Base-by-base conservation (phyloP, 768 basidiomycete genomes). In the Mycena rosella region DNA sequence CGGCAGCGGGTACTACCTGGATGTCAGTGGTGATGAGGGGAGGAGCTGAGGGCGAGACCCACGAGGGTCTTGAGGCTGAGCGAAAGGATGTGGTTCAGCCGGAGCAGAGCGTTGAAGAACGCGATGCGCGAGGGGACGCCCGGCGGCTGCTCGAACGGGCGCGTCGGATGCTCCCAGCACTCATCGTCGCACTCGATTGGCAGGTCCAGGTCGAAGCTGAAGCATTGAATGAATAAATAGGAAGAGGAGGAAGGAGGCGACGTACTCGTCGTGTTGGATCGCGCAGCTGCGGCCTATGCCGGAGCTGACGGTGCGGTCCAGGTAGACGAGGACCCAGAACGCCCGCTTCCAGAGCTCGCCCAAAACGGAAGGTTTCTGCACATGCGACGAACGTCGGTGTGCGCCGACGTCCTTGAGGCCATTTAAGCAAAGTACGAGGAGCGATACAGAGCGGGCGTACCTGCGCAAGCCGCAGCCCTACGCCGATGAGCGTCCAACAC, bases 271-370 rank as follows among this genome's bases (percentile, higher is more conserved):
- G 14, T 53, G 54, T 27, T 68, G 61, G 22, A 68, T 42, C n/a
- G 67, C 57, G 20, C 67, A 68, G 6, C 57, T 8, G 2, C 93
- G 82, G 1, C 94, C 94, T 38, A 91, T 82, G 13, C 80, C 80
- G 0, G 85, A 78, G 60, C 87, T 86, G 20, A 82, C 73, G n/a
- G 78, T 64, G 44, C 87, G 76, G 72, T 90, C 88, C 56, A 87
- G 74, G 29, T 74, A 68, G 0, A 59, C 51, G 0, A 68, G 45
- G 15, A 63, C 86, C 87, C 88, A 90, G 72, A 90, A 90, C 14
- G 85, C 87, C 26, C 90, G 85, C 75, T 92, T 92, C 87, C 90
- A 92, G 26, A 91, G 82, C 76, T 95, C 93, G 62, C 89, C 84
- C 69, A 93, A 89, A 10, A 82, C 79, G 6, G 79, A 83, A 2